Percentiles rank a stretch among this genome's conserved stretches.
phyloP scores from a whole-genome alignment of 768 basidiomycete species.

The Tulasnella calospora region DNA sequence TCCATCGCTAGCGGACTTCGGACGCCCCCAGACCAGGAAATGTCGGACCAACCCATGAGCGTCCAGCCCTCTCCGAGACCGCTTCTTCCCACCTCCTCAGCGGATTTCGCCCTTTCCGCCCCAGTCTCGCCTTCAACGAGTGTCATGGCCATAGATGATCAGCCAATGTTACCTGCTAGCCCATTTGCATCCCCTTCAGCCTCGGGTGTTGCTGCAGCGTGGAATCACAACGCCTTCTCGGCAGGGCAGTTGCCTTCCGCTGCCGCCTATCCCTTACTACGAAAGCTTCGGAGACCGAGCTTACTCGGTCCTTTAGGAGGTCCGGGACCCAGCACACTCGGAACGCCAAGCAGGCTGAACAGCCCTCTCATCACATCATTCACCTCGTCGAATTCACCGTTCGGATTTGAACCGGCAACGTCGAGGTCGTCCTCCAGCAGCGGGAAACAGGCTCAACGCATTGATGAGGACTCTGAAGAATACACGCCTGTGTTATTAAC shows the following conservation, averaged over 20 bases:
- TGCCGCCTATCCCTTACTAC: conserved; percentile 23
- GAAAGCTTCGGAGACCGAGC: conserved; percentile 27
- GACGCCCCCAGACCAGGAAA: conserved; percentile 26
- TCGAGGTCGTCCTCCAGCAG: neutral
- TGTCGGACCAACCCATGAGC: conserved; percentile 15
- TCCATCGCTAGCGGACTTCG: neutral
- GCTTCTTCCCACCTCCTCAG: conserved; percentile 25
- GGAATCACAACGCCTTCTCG: neutral
- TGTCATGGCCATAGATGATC: conserved; percentile 28
- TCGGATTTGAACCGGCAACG: conserved; percentile 8
- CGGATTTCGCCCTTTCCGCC: conserved; percentile 29
- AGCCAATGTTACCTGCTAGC: neutral
- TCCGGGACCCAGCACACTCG: neutral
- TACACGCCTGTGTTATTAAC: conserved; percentile 8
- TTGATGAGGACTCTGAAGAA: neutral
- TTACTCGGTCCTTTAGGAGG: conserved; percentile 21
- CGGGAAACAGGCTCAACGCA: neutral
- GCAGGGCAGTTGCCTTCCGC: neutral
- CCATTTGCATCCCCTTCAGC: conserved; percentile 14
- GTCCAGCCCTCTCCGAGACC: conserved; percentile 27
- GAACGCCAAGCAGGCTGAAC: conserved; percentile 16
- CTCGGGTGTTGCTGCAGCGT: neutral
- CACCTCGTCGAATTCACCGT: conserved; percentile 19
- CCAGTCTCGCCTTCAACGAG: conserved; percentile 25
- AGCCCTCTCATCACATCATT: conserved; percentile 22